Base-by-base conservation (phyloP, 495 filamentous ascomycete genomes). In the Delitschia confertaspora region DNA sequence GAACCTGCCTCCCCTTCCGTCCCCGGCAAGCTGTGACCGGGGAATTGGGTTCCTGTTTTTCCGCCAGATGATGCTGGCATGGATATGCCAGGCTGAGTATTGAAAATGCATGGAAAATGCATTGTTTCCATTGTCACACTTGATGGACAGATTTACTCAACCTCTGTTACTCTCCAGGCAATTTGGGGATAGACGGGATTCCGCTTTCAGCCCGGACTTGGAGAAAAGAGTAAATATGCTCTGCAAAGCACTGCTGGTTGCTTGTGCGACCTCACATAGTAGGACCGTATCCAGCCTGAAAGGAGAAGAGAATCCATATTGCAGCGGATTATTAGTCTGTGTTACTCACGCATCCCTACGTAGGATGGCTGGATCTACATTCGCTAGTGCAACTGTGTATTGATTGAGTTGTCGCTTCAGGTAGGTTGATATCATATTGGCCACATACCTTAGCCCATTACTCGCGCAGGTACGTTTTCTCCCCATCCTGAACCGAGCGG, bases 401-500 rank as follows among this genome's bases (percentile, higher is more conserved):
- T 44, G 47, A 50, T 37, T 50, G 5, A n/a, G 7, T n/a, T 16
- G 33, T 36, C 39, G 38, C 37, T 42, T 35, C 38, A 35, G 38
- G 37, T 19, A 21, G 13, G 37, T 29, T 7, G 30, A 22, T 42
- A 18, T 31, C 21, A 24, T 16, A 10, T n/a, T 30, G 1, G 4
- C 11, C 14, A 21, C 38, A 38, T 21, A 38, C n/a, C n/a, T n/a
- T n/a, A n/a, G n/a, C n/a, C n/a, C n/a, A n/a, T n/a, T n/a, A 24
- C 30, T 32, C 39, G 48, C 48, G 48, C 48, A 51, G 48, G 48
- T 51, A 51, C 48, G 42, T 41, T 38, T 33, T 6, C 27, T n/a
- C 6, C 5, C 27, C 16, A 29, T 19, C 27, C 13, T 26, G 19
- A 19, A 13, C 19, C 21, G 14, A n/a, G n/a, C n/a, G n/a, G n/a